phyloP scores from a whole-genome alignment of 371 early-diverging fungal species.

The Massospora cicadina region DNA sequence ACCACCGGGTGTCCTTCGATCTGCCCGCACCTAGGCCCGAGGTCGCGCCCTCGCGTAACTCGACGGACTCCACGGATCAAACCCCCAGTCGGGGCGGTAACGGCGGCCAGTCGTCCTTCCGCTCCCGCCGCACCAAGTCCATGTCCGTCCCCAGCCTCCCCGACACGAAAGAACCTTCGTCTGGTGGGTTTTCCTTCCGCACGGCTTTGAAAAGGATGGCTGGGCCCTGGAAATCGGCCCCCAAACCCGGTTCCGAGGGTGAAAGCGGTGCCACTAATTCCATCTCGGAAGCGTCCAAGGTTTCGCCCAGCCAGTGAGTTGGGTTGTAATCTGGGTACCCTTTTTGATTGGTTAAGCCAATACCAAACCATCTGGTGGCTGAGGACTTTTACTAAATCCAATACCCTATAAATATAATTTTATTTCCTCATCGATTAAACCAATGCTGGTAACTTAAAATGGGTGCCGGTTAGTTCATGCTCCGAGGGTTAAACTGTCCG shows the following conservation, averaged over 20 bases:
- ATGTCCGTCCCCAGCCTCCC: background rate
- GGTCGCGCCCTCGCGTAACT: background rate
- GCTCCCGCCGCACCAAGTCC: conserved; percentile 7
- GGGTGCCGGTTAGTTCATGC: no score
- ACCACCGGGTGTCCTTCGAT: conserved; percentile 2
- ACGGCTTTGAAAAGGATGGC: conserved; percentile 3
- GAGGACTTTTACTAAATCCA: no score
- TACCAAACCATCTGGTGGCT: no score
- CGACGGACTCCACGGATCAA: background rate
- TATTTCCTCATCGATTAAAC: no score
- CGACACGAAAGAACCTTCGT: background rate
- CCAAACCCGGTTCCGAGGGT: background rate
- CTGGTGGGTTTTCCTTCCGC: background rate
- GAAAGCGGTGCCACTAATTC: background rate
- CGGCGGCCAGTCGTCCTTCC: background rate
- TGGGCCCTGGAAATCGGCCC: background rate
- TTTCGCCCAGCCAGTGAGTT: no score
- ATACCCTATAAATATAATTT: no score
- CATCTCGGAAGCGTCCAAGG: background rate
- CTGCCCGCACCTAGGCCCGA: background rate
- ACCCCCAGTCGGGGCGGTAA: background rate
- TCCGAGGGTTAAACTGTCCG: no score
- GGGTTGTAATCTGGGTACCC: no score
- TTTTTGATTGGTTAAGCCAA: no score
- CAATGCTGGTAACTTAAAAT: no score